Percentiles rank a stretch among this genome's conserved stretches.
phyloP scores from a whole-genome alignment of 169 alveolate genomes.

The Plasmodium falciparum region DNA sequence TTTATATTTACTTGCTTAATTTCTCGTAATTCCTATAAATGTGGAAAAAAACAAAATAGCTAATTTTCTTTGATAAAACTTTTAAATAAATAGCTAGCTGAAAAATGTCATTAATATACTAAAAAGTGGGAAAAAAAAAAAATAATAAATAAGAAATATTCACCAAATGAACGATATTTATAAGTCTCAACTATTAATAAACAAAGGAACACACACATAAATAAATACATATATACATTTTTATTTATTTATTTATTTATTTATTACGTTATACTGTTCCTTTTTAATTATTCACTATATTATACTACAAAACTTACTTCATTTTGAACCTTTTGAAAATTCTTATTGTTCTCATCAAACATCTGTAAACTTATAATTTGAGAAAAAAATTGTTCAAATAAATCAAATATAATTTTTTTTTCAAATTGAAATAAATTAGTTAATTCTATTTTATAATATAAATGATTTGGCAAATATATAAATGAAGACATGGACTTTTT shows the following conservation, averaged over 20 bases:
- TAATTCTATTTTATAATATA: slow-evolving; percentile 18
- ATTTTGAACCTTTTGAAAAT: slow-evolving; percentile 9
- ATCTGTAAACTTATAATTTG: background rate
- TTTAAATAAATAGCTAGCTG: slow-evolving; percentile 18
- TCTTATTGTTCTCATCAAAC: background rate
- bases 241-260: background rate
- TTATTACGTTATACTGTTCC: background rate
- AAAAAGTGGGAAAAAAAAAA: background rate
- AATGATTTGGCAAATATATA: slow-evolving; percentile 22
- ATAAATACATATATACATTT: background rate
- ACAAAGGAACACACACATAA: background rate
- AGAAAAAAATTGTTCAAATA: slow-evolving; percentile 3
- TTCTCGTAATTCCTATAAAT: slow-evolving; percentile 13
- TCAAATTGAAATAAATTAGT: slow-evolving; percentile 45
- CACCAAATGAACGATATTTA: too few relatives aligned
- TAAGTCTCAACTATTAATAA: too few relatives aligned
- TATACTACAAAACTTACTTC: slow-evolving; percentile 27
- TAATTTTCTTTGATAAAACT: slow-evolving; percentile 34
- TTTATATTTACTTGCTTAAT: slow-evolving; percentile 31
- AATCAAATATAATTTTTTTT: slow-evolving; percentile 12
- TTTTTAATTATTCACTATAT: too few relatives aligned
- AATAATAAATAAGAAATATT: background rate
- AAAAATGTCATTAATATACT: slow-evolving; percentile 21
- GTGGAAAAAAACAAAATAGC: slow-evolving; percentile 31
- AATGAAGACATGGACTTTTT: slow-evolving; percentile 43